phyloP scores from a whole-genome alignment of 148 eudicot species.

The Rhododendron mucronatum region DNA sequence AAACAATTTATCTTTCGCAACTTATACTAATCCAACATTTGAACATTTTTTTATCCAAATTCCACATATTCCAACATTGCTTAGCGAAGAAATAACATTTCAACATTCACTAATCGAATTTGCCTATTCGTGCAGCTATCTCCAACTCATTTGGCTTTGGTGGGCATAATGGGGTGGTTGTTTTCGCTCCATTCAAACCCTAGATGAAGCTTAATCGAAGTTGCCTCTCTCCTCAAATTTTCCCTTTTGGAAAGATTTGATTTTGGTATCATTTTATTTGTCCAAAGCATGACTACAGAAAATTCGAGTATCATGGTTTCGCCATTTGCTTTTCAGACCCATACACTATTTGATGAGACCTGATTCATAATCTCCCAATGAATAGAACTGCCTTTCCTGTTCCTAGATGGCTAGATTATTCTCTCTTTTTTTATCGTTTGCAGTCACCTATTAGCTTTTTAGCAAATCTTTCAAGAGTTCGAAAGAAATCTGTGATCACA shows the following conservation, averaged over 20 bases:
- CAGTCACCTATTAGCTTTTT: background rate
- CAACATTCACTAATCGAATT: background rate
- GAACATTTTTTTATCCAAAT: background rate
- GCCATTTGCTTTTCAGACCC: background rate
- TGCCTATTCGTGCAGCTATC: slow-evolving; percentile 33
- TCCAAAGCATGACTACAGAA: background rate
- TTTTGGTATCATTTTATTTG: background rate
- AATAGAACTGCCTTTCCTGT: slow-evolving; percentile 12
- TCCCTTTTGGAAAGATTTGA: background rate
- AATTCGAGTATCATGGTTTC: background rate
- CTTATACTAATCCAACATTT: background rate
- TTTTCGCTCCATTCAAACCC: slow-evolving; percentile 46
- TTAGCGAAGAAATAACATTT: too few species aligned
- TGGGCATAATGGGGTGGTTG: slow-evolving; percentile 55
- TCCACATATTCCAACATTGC: background rate
- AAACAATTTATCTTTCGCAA: background rate
- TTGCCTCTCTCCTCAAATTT: background rate
- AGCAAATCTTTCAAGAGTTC: background rate
- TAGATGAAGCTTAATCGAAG: slow-evolving; percentile 9
- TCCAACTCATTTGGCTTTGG: slow-evolving; percentile 65
- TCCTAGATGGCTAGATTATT: background rate
- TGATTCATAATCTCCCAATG: background rate
- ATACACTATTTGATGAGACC: background rate
- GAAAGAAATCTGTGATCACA: background rate
- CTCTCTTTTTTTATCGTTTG: background rate